A percentile compares a stretch with the other conserved stretches of the same genome.
These are phyloP conservation scores for Pestalotiopsis sp. DNA, from an alignment of 2,329 filamentous ascomycete species.

Conservation along the genomic window DNA sequence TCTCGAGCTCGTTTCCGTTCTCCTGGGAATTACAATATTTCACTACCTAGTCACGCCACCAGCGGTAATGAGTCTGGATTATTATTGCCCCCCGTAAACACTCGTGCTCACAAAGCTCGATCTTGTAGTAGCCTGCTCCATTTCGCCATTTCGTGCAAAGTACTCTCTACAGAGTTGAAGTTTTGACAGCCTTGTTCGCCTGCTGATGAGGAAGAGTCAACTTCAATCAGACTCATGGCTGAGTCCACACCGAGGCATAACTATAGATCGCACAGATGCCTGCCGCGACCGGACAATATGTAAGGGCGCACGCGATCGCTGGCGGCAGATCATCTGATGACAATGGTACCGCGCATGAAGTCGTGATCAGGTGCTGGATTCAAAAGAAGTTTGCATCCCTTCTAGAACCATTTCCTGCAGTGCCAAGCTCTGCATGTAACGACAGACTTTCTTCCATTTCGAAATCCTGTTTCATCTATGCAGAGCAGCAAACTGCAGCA, in stretches of 20 bases:
- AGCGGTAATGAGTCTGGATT: no score
- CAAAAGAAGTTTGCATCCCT: background rate
- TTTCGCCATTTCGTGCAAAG: no score
- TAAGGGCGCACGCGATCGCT: background rate
- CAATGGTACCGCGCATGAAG: background rate
- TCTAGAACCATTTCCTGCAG: background rate
- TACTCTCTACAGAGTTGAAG: no score
- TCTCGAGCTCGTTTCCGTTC: background rate
- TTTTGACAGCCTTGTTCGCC: no score
- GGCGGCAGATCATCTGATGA: background rate
- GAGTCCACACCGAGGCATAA: background rate
- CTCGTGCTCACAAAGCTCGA: no score
- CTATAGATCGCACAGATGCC: background rate
- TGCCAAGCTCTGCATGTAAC: background rate
- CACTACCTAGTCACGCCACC: no score
- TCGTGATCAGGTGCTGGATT: background rate
- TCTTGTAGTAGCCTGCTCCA: no score
- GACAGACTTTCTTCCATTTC: background rate
- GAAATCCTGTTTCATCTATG: background rate
- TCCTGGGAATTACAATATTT: background rate
- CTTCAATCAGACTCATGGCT: background rate
- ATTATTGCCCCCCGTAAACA: no score
- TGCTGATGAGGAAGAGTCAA: no score
- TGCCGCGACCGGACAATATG: background rate
- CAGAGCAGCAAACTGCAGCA: background rate